A percentile compares a stretch with the other conserved stretches of the same genome.
These are phyloP conservation scores for Amanita phalloides DNA, from an alignment of 768 basidiomycete species.

Conservation along the genomic window DNA sequence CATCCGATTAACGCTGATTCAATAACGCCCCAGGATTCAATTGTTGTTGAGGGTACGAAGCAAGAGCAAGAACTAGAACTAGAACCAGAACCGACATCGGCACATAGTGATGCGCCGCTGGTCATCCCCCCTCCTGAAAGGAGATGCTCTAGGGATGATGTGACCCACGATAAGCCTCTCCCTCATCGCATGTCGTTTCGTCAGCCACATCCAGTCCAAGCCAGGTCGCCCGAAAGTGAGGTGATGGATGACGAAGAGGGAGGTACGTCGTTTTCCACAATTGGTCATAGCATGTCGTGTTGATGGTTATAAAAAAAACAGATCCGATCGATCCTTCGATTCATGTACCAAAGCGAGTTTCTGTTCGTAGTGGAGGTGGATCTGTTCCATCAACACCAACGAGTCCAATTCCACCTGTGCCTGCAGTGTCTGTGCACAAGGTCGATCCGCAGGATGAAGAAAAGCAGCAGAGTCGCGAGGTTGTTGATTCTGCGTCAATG, in stretches of 20 bases:
- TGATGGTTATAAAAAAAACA: constrained; percentile 13
- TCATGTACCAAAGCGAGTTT: constrained; percentile 35
- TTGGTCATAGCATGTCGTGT: constrained; percentile 1
- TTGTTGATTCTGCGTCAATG: constrained; percentile 10
- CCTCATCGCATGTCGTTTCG: constrained; percentile 11
- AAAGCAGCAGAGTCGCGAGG: constrained; percentile 9
- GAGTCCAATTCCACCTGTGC: neutral
- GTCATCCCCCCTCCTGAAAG: constrained; percentile 13
- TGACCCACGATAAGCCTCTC: constrained; percentile 6
- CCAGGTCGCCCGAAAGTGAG: constrained; percentile 22
- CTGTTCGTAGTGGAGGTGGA: neutral
- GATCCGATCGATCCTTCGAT: constrained; percentile 65
- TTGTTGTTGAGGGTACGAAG: neutral
- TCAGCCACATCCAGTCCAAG: constrained; percentile 14
- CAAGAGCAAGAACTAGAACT: constrained; percentile 1
- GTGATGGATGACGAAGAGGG: constrained; percentile 54
- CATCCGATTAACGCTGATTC: neutral
- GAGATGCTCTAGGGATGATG: neutral
- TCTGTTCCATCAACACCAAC: too few species aligned
- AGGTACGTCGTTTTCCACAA: constrained; percentile 26
- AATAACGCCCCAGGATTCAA: neutral
- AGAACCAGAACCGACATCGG: constrained; percentile 20
- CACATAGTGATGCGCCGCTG: constrained; percentile 17
- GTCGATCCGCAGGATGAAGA: constrained; percentile 19
- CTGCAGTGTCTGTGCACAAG: neutral